Percentiles rank a stretch among this genome's conserved stretches.
These are phyloP conservation scores for Tothia fuscella DNA, from an alignment of 2,329 filamentous ascomycete genomes.

Conservation along the genomic window DNA sequence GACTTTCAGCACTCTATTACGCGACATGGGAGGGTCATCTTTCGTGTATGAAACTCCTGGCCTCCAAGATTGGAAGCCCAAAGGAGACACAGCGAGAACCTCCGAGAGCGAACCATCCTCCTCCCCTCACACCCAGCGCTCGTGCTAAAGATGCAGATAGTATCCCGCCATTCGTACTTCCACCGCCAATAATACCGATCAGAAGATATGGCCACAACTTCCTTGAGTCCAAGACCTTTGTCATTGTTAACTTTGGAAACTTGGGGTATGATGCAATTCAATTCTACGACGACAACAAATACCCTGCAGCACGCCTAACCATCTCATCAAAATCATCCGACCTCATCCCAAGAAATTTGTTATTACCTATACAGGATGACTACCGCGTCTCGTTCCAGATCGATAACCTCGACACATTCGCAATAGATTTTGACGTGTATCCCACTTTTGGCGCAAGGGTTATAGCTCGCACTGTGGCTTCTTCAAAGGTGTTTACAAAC, in stretches of 20 bases:
- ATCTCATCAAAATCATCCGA: conserved; percentile 96
- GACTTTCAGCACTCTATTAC: conserved; percentile 91
- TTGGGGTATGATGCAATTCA: conserved; percentile 61
- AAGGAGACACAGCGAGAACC: neutral
- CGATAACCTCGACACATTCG: conserved; percentile 83
- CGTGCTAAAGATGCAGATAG: conserved; percentile 70
- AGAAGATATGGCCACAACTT: conserved; percentile 97
- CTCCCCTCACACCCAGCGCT: conserved; percentile 24
- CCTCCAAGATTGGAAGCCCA: neutral
- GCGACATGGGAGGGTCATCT: conserved; percentile 96
- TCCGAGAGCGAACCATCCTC: conserved; percentile 1
- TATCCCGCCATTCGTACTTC: conserved; percentile 83
- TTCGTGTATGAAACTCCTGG: conserved; percentile 80
- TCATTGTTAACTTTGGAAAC: conserved; percentile 82
- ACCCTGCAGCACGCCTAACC: conserved; percentile 85
- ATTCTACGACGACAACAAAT: conserved; percentile 97
- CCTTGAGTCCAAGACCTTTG: conserved; percentile 90
- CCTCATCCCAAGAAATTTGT: conserved; percentile 89
- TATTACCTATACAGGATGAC: conserved; percentile 92
- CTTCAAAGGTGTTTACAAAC: conserved; percentile 74
- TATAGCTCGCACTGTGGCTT: conserved; percentile 87
- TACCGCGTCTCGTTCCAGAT: conserved; percentile 91
- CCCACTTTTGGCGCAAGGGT: conserved; percentile 96
- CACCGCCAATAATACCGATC: conserved; percentile 89
- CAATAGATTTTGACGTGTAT: conserved; percentile 94